Conservation (phyloP, 176 grass and related monocot genomes). For the Panicum miliaceum region DNA sequence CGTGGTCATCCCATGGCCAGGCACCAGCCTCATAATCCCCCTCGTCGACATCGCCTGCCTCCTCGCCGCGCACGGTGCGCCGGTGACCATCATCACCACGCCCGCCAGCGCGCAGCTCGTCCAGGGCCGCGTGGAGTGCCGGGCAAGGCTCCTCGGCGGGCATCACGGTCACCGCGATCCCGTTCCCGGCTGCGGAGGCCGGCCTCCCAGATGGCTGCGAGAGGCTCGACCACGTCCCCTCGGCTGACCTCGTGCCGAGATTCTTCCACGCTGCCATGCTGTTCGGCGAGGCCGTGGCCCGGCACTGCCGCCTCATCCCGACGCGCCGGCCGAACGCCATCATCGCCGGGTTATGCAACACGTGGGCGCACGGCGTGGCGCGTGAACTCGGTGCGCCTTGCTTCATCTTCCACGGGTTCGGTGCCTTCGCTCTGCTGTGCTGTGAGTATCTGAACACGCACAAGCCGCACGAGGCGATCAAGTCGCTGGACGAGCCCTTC, state of each 20-base stretch:
- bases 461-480: conserved; percentile 42
- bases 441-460: conserved; percentile 35
- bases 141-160: background rate
- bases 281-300: conserved; percentile 43
- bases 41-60: conserved; percentile 58
- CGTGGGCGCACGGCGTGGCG: conserved; percentile 50
- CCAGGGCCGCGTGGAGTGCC: conserved; percentile 35
- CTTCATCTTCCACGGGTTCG: conserved; percentile 53
- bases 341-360: conserved; percentile 50
- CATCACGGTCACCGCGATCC: conserved; percentile 39
- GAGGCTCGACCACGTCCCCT: conserved; percentile 47
- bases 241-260: background rate
- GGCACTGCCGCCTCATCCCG: background rate
- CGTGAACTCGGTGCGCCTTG: conserved; percentile 43
- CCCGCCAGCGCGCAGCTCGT: conserved; percentile 39
- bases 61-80: conserved; percentile 57
- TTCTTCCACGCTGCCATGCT: conserved; percentile 52
- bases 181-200: conserved; percentile 41
- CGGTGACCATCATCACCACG: conserved; percentile 58
- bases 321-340: conserved; percentile 38
- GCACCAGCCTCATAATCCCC: conserved; percentile 68
- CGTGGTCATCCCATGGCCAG: conserved; percentile 50
- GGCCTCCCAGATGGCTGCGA: conserved; percentile 56
- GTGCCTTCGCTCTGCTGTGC: conserved; percentile 48
- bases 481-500: conserved; percentile 36